Evolutionary conservation across 2,329 filamentous ascomycete genomes (phyloP), one percentile per base, ranked within the genome.

Genomic region (Juglanconis sp.): DNA sequence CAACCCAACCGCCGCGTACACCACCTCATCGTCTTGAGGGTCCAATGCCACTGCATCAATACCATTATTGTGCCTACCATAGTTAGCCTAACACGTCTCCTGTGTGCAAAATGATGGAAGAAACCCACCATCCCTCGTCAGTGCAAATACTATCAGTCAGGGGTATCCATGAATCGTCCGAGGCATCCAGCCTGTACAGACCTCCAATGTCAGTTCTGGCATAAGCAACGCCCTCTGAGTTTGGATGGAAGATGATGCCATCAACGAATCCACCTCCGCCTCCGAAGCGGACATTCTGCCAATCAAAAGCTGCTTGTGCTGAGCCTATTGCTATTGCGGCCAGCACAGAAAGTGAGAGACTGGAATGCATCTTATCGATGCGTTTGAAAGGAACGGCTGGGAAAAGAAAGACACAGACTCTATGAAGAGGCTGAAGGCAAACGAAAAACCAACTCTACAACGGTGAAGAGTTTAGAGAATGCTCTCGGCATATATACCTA

Each of bases 141-240:
- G 75, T 74, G 9, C 75, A 71, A 55, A 79, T 70, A 34, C 66
- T 72, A 61, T 86, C 82, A 2, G 78, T 79, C n/a, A 86, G 65
- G 24, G 81, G 69, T 1, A 78, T 83, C 81, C 81, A 84, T 1
- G 78, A 79, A 64, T 85, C 81, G 66, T 84, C 81, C 9, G 73
- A 55, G 64, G 31, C 56, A 48, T 85, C 84, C 24, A 84, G 73
- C 60, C 77, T 75, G 70, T 85, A 85, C 10, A 82, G 73, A 7
- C 82, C 82, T 13, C 82, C 82, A 64, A 85, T 85, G 61, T 85
- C 82, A 1, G 82, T 83, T 49, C 82, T 75, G 31, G 79, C 81
- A 64, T 84, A 85, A 2, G 81, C 81, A 4, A 85, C 69, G 6
- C 81, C 81, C 63, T 77, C 73, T 7, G 69, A 70, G 32, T 71